Conservation (phyloP, 345 rosid genomes). For the Balakata baccata region DNA sequence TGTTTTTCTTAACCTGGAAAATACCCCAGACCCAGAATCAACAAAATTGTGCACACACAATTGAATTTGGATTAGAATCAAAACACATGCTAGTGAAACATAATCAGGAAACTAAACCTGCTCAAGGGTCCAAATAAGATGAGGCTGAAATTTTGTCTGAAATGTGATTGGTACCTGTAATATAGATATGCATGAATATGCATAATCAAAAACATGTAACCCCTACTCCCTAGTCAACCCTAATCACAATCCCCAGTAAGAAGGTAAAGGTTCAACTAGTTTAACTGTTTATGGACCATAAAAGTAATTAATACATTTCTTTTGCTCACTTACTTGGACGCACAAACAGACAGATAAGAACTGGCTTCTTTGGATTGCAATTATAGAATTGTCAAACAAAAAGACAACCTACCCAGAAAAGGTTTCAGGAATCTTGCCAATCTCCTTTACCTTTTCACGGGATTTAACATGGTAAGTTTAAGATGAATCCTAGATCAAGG, state of each 20-base stretch:
- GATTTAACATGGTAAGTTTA: neutral
- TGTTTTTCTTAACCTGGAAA: conserved; percentile 54
- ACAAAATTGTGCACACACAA: neutral
- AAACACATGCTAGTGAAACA: neutral
- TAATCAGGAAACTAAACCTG: conserved; percentile 47
- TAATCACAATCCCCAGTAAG: neutral
- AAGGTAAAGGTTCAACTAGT: neutral
- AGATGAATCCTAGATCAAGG: neutral
- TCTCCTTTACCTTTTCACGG: neutral
- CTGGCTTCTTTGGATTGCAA: neutral
- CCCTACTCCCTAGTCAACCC: neutral
- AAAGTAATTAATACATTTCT: neutral
- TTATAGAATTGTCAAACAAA: neutral
- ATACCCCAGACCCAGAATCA: conserved; percentile 4
- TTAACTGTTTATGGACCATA: neutral
- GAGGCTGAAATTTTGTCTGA: conserved; percentile 78
- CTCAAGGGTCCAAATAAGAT: conserved; percentile 85
- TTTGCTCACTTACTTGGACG: neutral
- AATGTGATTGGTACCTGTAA: conserved; percentile 80
- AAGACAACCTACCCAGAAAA: neutral
- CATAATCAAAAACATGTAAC: neutral
- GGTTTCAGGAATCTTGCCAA: neutral
- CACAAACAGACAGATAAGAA: neutral
- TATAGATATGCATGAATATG: conserved; percentile 5
- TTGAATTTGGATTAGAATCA: neutral